Base-by-base conservation (phyloP, 768 basidiomycete genomes). In the Tricholoma flavovirens region DNA sequence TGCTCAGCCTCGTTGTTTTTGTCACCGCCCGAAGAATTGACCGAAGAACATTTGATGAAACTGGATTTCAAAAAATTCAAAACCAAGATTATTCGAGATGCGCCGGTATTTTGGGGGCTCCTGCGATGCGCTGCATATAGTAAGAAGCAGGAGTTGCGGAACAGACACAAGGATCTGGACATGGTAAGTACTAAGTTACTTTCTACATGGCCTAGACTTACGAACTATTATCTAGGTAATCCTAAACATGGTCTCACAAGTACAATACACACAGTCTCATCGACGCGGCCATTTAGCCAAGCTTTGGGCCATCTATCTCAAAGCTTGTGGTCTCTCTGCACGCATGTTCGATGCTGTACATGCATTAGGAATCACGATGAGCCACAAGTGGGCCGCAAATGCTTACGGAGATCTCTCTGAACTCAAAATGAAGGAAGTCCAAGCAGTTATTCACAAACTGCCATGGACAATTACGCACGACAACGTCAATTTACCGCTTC, bases 401-500 rank as follows among this genome's bases (percentile, higher is more conserved):
- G 21, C 46, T 2, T 49, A 49, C 11, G 17, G 30, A 3, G 9
- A 4, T n/a, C 30, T 50, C 7, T 50, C 49, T 24, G 22, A 24
- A 1, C 21, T 22, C 43, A 32, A 30, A 14, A 63, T 65, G 60
- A 38, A 56, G 0, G 42, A 35, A 2, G 59, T 62, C 3, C 24
- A 45, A 1, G 4, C 19, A 9, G n/a, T 38, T 0, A 59, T 66
- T 21, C 57, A 61, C 6, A 35, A 51, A 3, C 22, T 32, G 12
- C 66, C 59, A 8, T 65, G 58, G 57, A 21, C 46, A 15, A 54
- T 66, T 3, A 38, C 57, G 1, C 63, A 66, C 49, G 60, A 67
- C 54, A 67, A 67, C 32, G 35, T 62, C 35, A 58, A 66, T 40
- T 29, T 67, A 5, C 56, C 64, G 12, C 49, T 65, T n/a, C 56